Evolutionary conservation across 2,329 filamentous ascomycete genomes (phyloP), one percentile per base, ranked within the genome.

Genomic region (Penicillium sp.): DNA sequence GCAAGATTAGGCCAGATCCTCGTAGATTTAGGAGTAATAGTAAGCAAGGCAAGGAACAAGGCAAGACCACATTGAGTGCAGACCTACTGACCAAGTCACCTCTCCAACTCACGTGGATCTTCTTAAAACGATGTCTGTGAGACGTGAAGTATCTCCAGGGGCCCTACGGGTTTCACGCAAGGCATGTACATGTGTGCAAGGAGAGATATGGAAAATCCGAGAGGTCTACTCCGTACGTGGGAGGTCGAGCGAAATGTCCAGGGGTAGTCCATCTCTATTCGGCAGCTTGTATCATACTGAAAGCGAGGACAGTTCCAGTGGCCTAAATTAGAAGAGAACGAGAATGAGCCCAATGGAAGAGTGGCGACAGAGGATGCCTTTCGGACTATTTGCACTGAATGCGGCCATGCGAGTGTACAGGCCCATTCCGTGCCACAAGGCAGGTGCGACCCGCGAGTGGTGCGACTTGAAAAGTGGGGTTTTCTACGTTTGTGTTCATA

Each of bases 401-500:
- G 48, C 48, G 34, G 40, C 30, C 32, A 51, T 51, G 36, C 18
- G 36, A 49, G 36, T 42, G 32, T 49, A 49, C 36, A 42, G 34
- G 26, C 23, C 46, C 18, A 41, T 41, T 48, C 36, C 27, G 27
- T 48, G 27, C 35, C 46, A 41, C 36, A 48, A 41, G 27, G 46
- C 36, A 50, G 47, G 47, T 50, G 39, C 38, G 39, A 50, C 47
- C 47, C 39, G 47, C 47, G 18, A 38, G 10, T 50, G 7, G 47
- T 50, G 47, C 34, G 29, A 50, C 41, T 16, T 7, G 44, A 23
- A 16, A 14, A 32, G 14, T 34, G 29, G 29, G 10, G 14, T 36
- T 36, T 46, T 16, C 11, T 29, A 30, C 26, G 29, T 32, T 16
- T 42, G 6, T 47, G 29, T 47, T 11, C 6, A 34, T 35, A 13